phyloP scores from a whole-genome alignment of 495 filamentous ascomycete species.

The Penicillium crystallinum region DNA sequence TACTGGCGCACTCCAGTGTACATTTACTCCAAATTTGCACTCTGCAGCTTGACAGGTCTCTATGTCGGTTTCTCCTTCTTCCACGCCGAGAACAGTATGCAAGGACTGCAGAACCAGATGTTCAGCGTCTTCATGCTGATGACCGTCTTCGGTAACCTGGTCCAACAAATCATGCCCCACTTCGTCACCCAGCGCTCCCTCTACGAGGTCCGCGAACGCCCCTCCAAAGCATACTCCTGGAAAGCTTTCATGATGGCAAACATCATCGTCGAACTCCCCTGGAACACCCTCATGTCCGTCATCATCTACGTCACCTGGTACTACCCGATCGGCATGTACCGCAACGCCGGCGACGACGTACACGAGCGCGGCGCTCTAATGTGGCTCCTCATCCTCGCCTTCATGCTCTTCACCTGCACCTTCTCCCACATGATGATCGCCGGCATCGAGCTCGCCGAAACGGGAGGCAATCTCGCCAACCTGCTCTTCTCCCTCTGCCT shows the following conservation, averaged over 20 bases:
- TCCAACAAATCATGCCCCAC: constrained; percentile 73
- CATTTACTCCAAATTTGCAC: constrained; percentile 52
- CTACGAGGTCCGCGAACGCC: constrained; percentile 68
- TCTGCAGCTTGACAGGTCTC: constrained; percentile 50
- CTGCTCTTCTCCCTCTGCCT: constrained; percentile 58
- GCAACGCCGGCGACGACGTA: constrained; percentile 43
- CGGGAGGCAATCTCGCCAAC: constrained; percentile 57
- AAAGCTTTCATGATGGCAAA: constrained; percentile 62
- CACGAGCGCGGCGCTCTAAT: constrained; percentile 54
- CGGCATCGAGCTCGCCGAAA: constrained; percentile 57
- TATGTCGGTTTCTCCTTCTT: constrained; percentile 95
- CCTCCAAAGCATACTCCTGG: constrained; percentile 73
- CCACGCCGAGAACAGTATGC: constrained; percentile 62
- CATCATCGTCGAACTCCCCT: constrained; percentile 71
- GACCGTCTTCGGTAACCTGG: constrained; percentile 74
- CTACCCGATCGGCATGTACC: constrained; percentile 62
- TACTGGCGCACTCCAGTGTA: constrained; percentile 60
- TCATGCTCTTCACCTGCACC: constrained; percentile 56
- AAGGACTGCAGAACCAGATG: constrained; percentile 88
- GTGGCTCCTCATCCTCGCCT: constrained; percentile 51
- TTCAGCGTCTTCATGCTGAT: constrained; percentile 87
- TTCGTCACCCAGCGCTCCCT: constrained; percentile 63
- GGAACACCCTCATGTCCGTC: constrained; percentile 60
- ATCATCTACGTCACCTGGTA: constrained; percentile 63
- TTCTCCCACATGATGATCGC: constrained; percentile 64